Base-by-base conservation (phyloP, 2,329 filamentous ascomycete species). In the Chrysosporium keratinophilum region DNA sequence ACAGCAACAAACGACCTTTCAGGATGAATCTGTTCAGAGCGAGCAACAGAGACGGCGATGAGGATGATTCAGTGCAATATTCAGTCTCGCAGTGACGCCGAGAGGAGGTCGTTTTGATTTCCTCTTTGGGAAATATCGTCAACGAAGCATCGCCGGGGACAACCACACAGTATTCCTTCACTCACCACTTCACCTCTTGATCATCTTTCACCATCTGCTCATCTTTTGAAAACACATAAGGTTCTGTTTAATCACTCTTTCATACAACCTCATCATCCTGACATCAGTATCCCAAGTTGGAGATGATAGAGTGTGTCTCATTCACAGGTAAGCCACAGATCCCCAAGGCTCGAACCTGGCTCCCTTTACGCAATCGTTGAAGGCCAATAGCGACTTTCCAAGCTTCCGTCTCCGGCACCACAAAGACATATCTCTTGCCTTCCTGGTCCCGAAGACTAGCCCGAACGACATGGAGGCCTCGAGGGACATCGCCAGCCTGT, bases 331-430 rank as follows among this genome's bases (percentile, higher is more conserved):
- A 71, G 20, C 73, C 74, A 52, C 72, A 74, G 40, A 78, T 76
- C 14, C 74, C 76, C 61, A 83, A 57, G 28, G 74, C 71, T 55
- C 79, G 68, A 31, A 80, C 78, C 60, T 79, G 75, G 53, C 74
- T 76, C 14, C 81, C 79, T 58, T 76, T 74, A 46, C 75, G 70
- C 57, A 84, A 66, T 23, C 76, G 71, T 63, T 79, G 74, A 42
- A 84, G 65, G 1, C 81, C 81, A 40, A 78, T 68, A 0, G 76
- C 77, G 17, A 83, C 75, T 64, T 84, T 84, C 79, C 79, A 83
- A 37, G 75, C 78, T 63, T 84, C 80, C 14, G 69, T 73, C 54
- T 80, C 74, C 42, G 76, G 73, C 50, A 84, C 65, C 17, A 84
- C 71, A 60, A 83, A 83, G 59, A 82, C 76, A 61, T 81, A 83